Base-by-base conservation (phyloP, 768 basidiomycete species). In the Lactifluus volemus region DNA sequence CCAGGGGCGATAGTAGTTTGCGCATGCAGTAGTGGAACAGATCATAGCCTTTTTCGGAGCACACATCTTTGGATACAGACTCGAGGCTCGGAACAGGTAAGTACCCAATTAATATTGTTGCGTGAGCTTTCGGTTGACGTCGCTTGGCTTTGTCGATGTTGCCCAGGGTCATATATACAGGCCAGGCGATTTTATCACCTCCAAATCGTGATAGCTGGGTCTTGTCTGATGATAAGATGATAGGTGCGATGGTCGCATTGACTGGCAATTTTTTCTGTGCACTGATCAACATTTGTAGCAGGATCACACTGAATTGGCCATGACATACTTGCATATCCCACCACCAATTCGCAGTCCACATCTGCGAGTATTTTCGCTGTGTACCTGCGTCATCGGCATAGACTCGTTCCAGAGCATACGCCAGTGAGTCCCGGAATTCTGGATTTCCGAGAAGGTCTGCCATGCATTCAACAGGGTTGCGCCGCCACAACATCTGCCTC, bases 121-220 rank as follows among this genome's bases (percentile, higher is more conserved):
- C 70, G 6, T 51, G 59, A 7, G 42, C 10, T 0, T 59, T 67
- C 0, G 66, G 60, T 42, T 70, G 5, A 53, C 32, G 12, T 70
- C 65, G 49, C 70, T 70, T 19, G 1, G 4, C 4, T 14, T 51
- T 51, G 2, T 19, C 9, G 1, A 51, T 51, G 12, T 51, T 51
- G 3, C 69, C 71, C 21, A 73, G 64, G 0, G 69, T 68, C 0
- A 73, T 25, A 50, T 73, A 74, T 3, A 74, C 65, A 3, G 73
- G 72, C 53, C 68, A 71, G 15, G 70, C 71, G 3, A 42, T 21
- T 29, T 68, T 49, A n/a, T 68, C 34, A 2, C 50, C 34, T 0
- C 17, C 8, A 36, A 51, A 51, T 6, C 1, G 9, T 1, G 50
- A 19, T 2, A 51, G 19, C 1, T 36, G 17, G 7, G 50, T 51